Percentiles rank a stretch among this genome's conserved stretches.
These are phyloP conservation scores for Litsea cubeba DNA, from an alignment of 164 flowering plant species.

Conservation along the genomic window DNA sequence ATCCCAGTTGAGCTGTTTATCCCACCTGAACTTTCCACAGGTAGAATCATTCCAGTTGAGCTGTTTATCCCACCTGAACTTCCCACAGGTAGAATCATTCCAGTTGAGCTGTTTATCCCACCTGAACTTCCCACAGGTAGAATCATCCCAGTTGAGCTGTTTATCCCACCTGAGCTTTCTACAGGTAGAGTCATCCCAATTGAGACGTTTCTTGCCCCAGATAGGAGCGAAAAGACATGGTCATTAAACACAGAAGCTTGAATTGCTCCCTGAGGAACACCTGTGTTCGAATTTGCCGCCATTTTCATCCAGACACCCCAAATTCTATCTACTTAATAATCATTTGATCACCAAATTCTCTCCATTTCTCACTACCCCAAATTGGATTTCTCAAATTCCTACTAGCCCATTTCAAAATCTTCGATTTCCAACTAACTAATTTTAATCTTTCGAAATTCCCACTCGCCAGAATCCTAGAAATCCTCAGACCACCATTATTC, in stretches of 20 bases:
- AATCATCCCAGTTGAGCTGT: slow-evolving; percentile 24
- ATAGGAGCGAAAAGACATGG: slow-evolving; percentile 46
- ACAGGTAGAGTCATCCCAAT: slow-evolving; percentile 29
- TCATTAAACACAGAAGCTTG: slow-evolving; percentile 36
- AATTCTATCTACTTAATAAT: neutral
- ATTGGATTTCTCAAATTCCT: neutral
- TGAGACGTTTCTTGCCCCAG: slow-evolving; percentile 33
- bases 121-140: slow-evolving; percentile 28
- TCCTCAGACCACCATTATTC: neutral
- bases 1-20: slow-evolving; percentile 27
- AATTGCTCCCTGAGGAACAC: slow-evolving; percentile 34
- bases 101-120: slow-evolving; percentile 22
- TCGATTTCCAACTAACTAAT: neutral
- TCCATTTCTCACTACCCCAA: neutral
- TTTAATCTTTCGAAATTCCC: neutral
- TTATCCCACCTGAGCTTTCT: slow-evolving; percentile 26
- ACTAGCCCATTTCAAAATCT: neutral
- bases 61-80: slow-evolving; percentile 36
- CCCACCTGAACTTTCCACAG: slow-evolving; percentile 27
- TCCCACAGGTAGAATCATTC: slow-evolving; percentile 26
- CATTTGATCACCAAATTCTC: neutral
- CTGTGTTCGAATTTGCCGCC: slow-evolving; percentile 51
- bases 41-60: slow-evolving; percentile 28
- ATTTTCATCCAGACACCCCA: slow-evolving; percentile 16
- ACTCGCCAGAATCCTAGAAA: neutral